These are phyloP conservation scores for Salisapilia sapeloensis DNA, from an alignment of 352 stramenopile genomes.

Conservation along the genomic window DNA sequence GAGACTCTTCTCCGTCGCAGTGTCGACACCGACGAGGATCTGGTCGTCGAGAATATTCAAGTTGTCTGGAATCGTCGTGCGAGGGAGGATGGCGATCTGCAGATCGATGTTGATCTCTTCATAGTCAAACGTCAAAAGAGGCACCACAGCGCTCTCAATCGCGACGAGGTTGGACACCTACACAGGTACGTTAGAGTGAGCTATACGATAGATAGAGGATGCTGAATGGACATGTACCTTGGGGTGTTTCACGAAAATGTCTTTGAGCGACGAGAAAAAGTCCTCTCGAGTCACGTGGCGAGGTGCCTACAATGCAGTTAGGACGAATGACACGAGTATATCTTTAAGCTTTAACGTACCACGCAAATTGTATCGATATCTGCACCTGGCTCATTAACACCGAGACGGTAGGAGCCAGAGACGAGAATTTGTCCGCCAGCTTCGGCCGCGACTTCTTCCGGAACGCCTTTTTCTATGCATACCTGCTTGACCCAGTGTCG, in stretches of 20 bases:
- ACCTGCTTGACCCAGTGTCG: slow-evolving; percentile 75
- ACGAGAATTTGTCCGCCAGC: slow-evolving; percentile 79
- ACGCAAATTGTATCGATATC: slow-evolving; percentile 98
- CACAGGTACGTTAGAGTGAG: neutral
- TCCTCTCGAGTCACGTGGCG: slow-evolving; percentile 90
- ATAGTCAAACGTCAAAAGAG: slow-evolving; percentile 98
- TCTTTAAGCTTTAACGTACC: slow-evolving; percentile 1
- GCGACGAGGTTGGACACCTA: slow-evolving; percentile 38
- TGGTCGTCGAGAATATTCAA: slow-evolving; percentile 85
- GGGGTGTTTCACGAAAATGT: slow-evolving; percentile 85
- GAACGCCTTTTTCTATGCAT: slow-evolving; percentile 66
- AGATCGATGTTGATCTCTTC: slow-evolving; percentile 99
- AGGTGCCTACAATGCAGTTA: slow-evolving; percentile 39
- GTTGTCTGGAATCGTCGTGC: slow-evolving; percentile 80
- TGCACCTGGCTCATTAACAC: slow-evolving; percentile 92
- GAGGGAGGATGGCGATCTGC: slow-evolving; percentile 90
- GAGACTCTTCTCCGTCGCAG: slow-evolving; percentile 77
- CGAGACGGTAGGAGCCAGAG: slow-evolving; percentile 89
- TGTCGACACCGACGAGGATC: slow-evolving; percentile 74
- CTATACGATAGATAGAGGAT: too few species aligned
- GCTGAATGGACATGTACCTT: slow-evolving; percentile 61
- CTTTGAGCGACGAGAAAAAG: slow-evolving; percentile 90
- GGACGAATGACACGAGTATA: slow-evolving; percentile 1
- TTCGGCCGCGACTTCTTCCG: slow-evolving; percentile 72
- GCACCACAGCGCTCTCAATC: slow-evolving; percentile 87